A percentile compares a stretch with the other conserved stretches of the same genome.
These are phyloP conservation scores for Sphaerosporella brunnea DNA, from an alignment of 495 filamentous ascomycete species.

Conservation along the genomic window DNA sequence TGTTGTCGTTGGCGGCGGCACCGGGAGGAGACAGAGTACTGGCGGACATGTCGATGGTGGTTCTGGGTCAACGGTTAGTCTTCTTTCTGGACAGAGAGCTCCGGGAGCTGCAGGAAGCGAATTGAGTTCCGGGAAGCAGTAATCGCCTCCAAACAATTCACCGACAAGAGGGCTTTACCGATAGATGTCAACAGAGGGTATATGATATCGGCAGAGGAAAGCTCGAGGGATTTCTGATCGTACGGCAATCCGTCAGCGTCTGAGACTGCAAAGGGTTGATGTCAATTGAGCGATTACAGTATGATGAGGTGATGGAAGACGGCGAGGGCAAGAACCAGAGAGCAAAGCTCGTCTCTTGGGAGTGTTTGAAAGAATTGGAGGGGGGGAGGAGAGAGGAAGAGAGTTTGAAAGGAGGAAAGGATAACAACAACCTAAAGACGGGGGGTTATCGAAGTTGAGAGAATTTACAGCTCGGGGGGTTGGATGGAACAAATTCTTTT, in stretches of 20 bases:
- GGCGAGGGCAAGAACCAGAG: neutral
- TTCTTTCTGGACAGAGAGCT: neutral
- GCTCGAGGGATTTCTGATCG: no score
- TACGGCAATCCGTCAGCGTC: no score
- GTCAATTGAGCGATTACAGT: neutral
- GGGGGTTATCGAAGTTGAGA: no score
- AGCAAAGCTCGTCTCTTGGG: neutral
- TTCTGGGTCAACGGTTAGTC: constrained; percentile 2
- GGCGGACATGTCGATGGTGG: constrained; percentile 7
- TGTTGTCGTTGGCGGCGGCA: constrained; percentile 84
- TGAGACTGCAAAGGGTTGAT: neutral
- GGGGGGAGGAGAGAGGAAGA: neutral
- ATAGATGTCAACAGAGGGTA: neutral
- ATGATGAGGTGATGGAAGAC: neutral
- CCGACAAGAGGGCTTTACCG: neutral
- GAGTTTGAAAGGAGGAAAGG: neutral
- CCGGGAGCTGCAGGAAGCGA: neutral
- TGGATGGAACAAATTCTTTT: no score
- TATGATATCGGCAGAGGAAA: neutral
- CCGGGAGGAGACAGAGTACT: constrained; percentile 25
- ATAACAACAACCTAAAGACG: no score
- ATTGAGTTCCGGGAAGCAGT: no score
- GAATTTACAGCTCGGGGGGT: no score
- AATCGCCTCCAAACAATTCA: neutral
- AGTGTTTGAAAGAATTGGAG: neutral